Base-by-base conservation (phyloP, 352 stramenopile species). In the Phytophthora ohioensis region DNA sequence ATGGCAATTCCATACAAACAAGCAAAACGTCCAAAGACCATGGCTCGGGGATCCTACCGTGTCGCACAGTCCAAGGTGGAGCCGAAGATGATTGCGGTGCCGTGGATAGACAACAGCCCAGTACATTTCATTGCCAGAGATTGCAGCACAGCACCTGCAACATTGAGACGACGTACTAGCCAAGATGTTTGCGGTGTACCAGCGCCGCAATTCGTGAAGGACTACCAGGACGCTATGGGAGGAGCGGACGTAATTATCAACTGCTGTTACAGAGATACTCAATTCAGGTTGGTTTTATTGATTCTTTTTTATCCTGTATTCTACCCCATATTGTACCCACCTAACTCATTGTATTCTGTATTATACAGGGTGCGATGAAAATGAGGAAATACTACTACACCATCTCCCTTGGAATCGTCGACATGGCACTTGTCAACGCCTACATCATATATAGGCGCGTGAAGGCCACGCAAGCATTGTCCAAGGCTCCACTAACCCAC, bases 311-410 rank as follows among this genome's bases (percentile, higher is more conserved):
- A 62, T 49, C 15, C 55, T 53, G 55, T 35, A 42, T 62, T 52
- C 30, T 52, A 12, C 51, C 46, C 47, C 21, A 21, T 21, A 21
- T 21, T 21, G 21, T 21, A 21, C 21, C 21, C 21, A 21, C 21
- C 21, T 21, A 21, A 21, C 21, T 21, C 21, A 21, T 21, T 21
- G 21, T 21, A 53, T 49, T 11, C 42, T 53, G 55, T 43, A 42
- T 62, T 34, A 6, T 52, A 62, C 55, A 62, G 55, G 6, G 55
- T 7, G 42, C 11, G 1, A 51, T 62, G 55, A 64, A 64, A 15
- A 64, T 57, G 46, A 49, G n/a, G 46, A 65, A 65, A 10, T 65
- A 65, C 15, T 65, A 65, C 8, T 34, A 41, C 34, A 49, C 45
- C 2, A 49, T 65, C 32, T 65, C 57, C 13, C 36, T 57, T 6